These are phyloP conservation scores for Aspergillus sclerotioniger DNA, from an alignment of 495 filamentous ascomycete genomes.

Conservation along the genomic window DNA sequence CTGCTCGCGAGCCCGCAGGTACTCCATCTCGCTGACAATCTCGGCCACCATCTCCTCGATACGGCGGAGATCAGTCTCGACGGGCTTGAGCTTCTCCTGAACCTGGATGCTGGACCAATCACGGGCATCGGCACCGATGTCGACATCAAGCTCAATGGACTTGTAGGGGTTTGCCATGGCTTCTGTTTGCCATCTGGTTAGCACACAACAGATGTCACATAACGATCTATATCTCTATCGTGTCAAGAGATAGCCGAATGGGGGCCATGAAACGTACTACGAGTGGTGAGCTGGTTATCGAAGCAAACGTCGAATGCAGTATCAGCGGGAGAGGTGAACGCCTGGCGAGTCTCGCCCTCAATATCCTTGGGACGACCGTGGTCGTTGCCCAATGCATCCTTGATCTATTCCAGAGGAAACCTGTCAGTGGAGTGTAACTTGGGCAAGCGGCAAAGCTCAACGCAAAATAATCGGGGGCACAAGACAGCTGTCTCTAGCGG, in stretches of 20 bases:
- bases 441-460: background rate
- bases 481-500: background rate
- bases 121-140: conserved; percentile 96
- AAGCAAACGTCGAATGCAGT: conserved; percentile 97
- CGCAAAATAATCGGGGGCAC: background rate
- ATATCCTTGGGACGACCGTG: conserved; percentile 89
- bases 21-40: conserved; percentile 86
- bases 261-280: conserved; percentile 52
- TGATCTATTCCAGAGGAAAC: conserved; percentile 59
- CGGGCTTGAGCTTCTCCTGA: conserved; percentile 94
- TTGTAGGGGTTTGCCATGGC: conserved; percentile 60
- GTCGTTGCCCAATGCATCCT: conserved; percentile 91
- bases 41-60: conserved; percentile 85
- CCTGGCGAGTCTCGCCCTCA: conserved; percentile 85
- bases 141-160: conserved; percentile 91
- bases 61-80: conserved; percentile 91
- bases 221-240: no score
- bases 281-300: conserved; percentile 69
- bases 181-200: conserved; percentile 20
- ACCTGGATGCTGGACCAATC: conserved; percentile 98
- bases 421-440: conserved; percentile 13
- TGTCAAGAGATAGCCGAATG: background rate
- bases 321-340: conserved; percentile 94
- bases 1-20: conserved; percentile 86
- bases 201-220: no score